These are phyloP conservation scores for Solanum ossicruentum DNA, from an alignment of 257 asterid genomes.

Conservation along the genomic window DNA sequence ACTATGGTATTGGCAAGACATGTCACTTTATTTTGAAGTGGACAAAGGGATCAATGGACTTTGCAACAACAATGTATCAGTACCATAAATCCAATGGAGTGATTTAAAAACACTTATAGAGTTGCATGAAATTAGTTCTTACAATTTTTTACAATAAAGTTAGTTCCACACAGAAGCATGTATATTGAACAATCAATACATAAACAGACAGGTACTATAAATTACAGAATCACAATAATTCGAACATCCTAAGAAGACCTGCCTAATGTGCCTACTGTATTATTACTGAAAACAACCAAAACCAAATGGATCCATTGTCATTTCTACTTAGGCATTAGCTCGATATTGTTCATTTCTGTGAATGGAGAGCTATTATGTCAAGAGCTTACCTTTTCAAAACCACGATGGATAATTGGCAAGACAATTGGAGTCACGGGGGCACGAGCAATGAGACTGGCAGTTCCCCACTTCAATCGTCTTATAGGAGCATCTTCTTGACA, in stretches of 20 bases:
- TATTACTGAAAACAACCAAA: background rate
- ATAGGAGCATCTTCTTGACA: constrained; percentile 86
- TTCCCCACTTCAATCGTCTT: constrained; percentile 94
- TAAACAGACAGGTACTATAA: background rate
- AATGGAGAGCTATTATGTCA: background rate
- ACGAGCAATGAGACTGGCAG: constrained; percentile 96
- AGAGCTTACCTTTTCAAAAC: constrained; percentile 65
- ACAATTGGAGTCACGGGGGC: constrained; percentile 90
- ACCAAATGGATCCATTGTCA: background rate
- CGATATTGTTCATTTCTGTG: background rate
- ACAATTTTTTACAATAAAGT: background rate
- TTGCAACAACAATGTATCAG: background rate
- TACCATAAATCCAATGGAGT: background rate
- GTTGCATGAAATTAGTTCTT: background rate
- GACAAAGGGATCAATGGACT: background rate
- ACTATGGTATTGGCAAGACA: background rate
- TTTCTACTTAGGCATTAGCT: background rate
- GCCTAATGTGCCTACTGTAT: background rate
- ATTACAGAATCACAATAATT: background rate
- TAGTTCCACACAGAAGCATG: background rate
- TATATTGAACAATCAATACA: background rate
- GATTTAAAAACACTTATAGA: background rate
- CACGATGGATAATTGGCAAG: constrained; percentile 84
- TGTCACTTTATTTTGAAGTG: background rate
- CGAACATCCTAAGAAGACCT: background rate